Conservation (phyloP, 169 alveolate genomes). For the Plasmodium cynomolgi region DNA sequence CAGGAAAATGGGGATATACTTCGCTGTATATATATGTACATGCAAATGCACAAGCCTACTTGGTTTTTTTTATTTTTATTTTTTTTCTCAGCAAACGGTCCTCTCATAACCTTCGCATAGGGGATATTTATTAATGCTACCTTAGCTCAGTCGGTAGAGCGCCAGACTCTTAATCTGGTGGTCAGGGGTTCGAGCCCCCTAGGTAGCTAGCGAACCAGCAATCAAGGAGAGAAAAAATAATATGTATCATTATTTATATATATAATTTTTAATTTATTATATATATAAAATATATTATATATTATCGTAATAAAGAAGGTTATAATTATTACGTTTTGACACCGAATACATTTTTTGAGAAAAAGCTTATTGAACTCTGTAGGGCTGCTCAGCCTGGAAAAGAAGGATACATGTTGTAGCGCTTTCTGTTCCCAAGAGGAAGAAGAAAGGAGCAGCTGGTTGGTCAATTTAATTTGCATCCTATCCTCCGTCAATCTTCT, state of each 20-base stretch:
- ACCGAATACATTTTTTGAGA: too few relatives aligned
- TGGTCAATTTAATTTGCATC: too few relatives aligned
- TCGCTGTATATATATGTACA: neutral
- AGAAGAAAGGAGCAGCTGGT: neutral
- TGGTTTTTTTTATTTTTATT: neutral
- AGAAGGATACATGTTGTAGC: neutral
- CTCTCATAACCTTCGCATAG: neutral
- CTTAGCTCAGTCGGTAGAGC: slow-evolving; percentile 99
- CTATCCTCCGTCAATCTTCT: neutral
- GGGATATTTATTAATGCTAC: slow-evolving; percentile 77
- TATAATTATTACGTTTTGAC: neutral
- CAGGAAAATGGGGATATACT: neutral
- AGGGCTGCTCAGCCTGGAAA: neutral
- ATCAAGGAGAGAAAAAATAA: neutral
- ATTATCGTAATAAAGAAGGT: too few relatives aligned
- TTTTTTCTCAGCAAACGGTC: neutral
- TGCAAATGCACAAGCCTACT: neutral
- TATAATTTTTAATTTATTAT: neutral
- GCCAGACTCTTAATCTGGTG: slow-evolving; percentile 99
- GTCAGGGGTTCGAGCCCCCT: slow-evolving; percentile 99
- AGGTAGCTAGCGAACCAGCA: too few relatives aligned
- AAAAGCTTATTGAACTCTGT: neutral
- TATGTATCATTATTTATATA: neutral
- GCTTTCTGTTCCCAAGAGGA: neutral
- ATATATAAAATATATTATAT: too few relatives aligned